Base-by-base conservation (phyloP, 2,329 filamentous ascomycete species). In the Epicoccum nigrum region DNA sequence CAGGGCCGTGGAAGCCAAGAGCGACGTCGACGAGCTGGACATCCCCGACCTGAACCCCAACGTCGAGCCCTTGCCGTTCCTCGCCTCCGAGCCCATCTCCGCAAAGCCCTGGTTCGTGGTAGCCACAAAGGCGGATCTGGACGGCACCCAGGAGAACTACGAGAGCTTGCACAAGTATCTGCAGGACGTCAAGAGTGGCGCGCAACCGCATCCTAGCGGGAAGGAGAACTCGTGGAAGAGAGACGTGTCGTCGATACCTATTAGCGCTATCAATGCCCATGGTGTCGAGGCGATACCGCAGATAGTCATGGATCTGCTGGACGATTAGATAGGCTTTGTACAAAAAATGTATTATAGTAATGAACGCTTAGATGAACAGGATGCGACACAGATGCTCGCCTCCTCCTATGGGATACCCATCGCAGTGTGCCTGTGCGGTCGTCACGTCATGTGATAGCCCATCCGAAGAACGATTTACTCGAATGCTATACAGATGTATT, bases 41-140 rank as follows among this genome's bases (percentile, higher is more conserved):
- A 49, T 56, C 9, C 60, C 67, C 27, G 56, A 60, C 4, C 48
- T 69, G n/a, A 51, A 66, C n/a, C 51, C 58, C 7, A 55, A 64
- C 3, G 46, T 64, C 8, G 57, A 69, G 33, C 61, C 64, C 33
- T 72, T 84, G 16, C 79, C 77, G 32, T 79, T 75, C 19, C 71
- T 82, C 27, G 72, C 74, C 30, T 75, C 83, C 9, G 80, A 89
- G n/a, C 85, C 88, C 32, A 95, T 97, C 59, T 89, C 89, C n/a
- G 84, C 84, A 27, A 99, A 99, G 76, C 92, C 94, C 1, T 99
- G 94, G 94, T 94, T 96, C 65, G 92, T 97, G 4, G 86, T 97
- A 34, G 93, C 90, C 1, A 97, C 92, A 16, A 97, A 97, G 75
- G 92, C 90, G 1, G 93, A 97, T 70, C 71, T 96, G 46, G 84